phyloP scores from a whole-genome alignment of 805 yeast species.

The Candida ovalis region DNA sequence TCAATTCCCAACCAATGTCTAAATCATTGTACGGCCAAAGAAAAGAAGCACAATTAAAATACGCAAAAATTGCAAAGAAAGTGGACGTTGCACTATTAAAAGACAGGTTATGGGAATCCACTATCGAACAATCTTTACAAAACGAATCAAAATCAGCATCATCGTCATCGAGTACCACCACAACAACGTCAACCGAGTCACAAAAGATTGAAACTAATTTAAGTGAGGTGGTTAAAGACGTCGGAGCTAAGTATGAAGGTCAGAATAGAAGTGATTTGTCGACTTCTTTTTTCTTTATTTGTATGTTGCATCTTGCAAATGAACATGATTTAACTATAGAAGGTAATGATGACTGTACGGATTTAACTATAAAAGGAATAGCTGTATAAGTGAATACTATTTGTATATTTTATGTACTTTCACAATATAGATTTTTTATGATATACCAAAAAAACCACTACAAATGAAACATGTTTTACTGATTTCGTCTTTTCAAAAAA shows the following conservation, averaged over 20 bases:
- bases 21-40: constrained; percentile 15
- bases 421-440: no score
- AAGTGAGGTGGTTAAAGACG: constrained; percentile 23
- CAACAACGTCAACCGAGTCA: not conserved
- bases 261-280: constrained; percentile 65
- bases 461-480: no score
- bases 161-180: no score
- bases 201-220: constrained; percentile 13
- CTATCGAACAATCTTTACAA: constrained; percentile 16
- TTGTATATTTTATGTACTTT: not conserved
- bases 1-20: constrained; percentile 2
- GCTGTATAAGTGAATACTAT: not conserved
- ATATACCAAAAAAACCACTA: no score
- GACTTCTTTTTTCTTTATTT: constrained; percentile 81
- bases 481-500: no score
- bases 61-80: constrained; percentile 69
- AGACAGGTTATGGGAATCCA: constrained; percentile 68
- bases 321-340: constrained; percentile 68
- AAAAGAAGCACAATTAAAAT: constrained; percentile 44
- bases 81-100: constrained; percentile 74
- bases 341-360: constrained; percentile 35
- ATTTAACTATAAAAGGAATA: constrained; percentile 17
- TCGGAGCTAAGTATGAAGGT: constrained; percentile 44
- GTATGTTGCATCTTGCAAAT: constrained; percentile 80
- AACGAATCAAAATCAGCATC: not conserved